These are phyloP conservation scores for Bimuria novae-zelandiae DNA, from an alignment of 2,329 filamentous ascomycete genomes.

Conservation along the genomic window DNA sequence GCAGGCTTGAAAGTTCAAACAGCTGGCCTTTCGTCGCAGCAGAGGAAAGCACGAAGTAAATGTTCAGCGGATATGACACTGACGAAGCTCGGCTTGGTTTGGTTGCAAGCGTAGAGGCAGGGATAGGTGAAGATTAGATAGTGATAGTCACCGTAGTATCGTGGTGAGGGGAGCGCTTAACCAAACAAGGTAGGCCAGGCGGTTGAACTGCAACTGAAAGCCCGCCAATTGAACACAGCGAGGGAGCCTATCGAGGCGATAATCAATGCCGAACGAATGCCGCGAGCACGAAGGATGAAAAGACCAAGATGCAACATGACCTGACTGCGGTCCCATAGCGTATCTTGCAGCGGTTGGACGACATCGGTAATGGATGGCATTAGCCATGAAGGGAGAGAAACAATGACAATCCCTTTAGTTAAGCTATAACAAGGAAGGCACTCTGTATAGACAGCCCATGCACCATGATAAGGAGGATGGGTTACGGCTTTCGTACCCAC, in stretches of 20 bases:
- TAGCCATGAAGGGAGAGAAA: not conserved
- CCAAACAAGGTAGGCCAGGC: conserved; percentile 12
- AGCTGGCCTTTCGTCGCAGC: not conserved
- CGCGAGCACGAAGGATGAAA: not conserved
- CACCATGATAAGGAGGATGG: not conserved
- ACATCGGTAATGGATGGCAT: not conserved
- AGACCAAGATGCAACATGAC: not conserved
- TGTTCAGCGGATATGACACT: too few species aligned
- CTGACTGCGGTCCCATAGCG: not conserved
- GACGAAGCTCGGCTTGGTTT: not conserved
- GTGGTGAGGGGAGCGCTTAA: conserved; percentile 8
- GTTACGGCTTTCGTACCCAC: not conserved
- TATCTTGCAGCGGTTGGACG: not conserved
- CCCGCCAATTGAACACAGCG: not conserved
- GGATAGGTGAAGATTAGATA: not conserved
- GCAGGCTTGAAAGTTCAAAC: not conserved
- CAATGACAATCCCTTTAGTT: not conserved
- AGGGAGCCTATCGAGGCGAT: not conserved
- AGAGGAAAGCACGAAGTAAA: not conserved
- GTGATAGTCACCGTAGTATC: conserved; percentile 2
- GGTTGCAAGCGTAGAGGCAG: conserved; percentile 1
- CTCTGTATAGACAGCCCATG: not conserved
- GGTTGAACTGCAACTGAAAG: conserved; percentile 7
- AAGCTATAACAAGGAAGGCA: not conserved
- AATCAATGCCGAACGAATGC: not conserved